Percentiles rank a stretch among this genome's conserved stretches.
Evolutionary conservation across 1,284 basidiomycete genomes (phyloP).

Genomic region (Leccinum huronense): DNA sequence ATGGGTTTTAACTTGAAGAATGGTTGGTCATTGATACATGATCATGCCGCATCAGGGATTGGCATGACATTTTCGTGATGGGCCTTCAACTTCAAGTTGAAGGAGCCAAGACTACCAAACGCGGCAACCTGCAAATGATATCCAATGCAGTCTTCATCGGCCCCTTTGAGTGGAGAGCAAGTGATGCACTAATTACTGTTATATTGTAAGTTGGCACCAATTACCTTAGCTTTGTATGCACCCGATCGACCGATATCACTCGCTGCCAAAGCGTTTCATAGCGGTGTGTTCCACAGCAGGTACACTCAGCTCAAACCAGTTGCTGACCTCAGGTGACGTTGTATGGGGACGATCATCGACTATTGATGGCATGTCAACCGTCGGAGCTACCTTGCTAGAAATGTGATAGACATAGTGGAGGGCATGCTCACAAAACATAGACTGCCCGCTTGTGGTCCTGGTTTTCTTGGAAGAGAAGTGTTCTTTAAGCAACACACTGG

Average conservation of each 20-base stretch:
- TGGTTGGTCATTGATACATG: neutral
- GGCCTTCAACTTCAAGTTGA: neutral
- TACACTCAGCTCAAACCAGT: neutral
- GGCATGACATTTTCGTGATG: neutral
- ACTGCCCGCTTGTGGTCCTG: neutral
- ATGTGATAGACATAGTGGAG: too few relatives aligned
- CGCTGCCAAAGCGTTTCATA: neutral
- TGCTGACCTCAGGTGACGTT: neutral
- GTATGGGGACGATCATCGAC: neutral
- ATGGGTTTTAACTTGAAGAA: neutral
- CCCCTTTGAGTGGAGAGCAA: neutral
- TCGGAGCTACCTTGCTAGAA: neutral
- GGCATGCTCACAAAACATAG: conserved; percentile 2
- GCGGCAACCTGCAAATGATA: neutral
- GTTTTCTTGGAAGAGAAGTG: neutral
- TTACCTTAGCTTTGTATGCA: neutral
- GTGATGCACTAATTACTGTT: neutral
- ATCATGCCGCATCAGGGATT: neutral
- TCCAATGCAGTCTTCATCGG: neutral
- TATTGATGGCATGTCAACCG: neutral
- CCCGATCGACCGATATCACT: neutral
- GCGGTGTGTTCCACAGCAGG: neutral
- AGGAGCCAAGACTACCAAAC: neutral
- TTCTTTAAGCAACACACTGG: neutral
- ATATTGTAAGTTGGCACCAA: neutral